A percentile compares a stretch with the other conserved stretches of the same genome.
phyloP scores from a whole-genome alignment of 768 basidiomycete genomes.

The Daedaleopsis sinensis region DNA sequence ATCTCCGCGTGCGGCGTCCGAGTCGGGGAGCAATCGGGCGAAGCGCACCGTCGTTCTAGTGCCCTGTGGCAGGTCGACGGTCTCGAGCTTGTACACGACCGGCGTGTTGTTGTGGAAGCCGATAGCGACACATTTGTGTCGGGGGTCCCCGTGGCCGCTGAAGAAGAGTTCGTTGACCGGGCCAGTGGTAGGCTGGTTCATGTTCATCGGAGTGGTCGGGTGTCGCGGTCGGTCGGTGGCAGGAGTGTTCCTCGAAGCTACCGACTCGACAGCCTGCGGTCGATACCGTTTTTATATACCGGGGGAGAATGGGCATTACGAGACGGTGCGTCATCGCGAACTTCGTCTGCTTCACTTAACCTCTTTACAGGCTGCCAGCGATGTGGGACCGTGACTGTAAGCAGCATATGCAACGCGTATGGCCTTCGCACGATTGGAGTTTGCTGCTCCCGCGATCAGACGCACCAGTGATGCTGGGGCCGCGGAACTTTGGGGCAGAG shows the following conservation, averaged over 20 bases:
- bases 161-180: slow-evolving; percentile 51
- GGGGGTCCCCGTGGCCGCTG: slow-evolving; percentile 70
- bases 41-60: slow-evolving; percentile 52
- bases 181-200: slow-evolving; percentile 2
- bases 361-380: slow-evolving; percentile 13
- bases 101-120: slow-evolving; percentile 36
- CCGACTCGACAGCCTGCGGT: not conserved
- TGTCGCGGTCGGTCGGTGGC: not conserved
- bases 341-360: slow-evolving; percentile 10
- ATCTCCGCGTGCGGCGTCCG: slow-evolving; percentile 8
- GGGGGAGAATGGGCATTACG: not conserved
- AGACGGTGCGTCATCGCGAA: not conserved
- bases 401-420: slow-evolving; percentile 11
- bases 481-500: slow-evolving; percentile 6
- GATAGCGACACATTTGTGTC: slow-evolving; percentile 64
- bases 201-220: slow-evolving; percentile 4
- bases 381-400: slow-evolving; percentile 14
- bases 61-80: slow-evolving; percentile 41
- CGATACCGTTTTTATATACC: slow-evolving; percentile 11
- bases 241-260: not conserved
- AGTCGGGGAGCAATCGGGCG: slow-evolving; percentile 7
- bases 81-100: slow-evolving; percentile 70
- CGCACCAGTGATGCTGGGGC: not conserved
- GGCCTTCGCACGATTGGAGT: not conserved
- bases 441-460: not conserved